These are phyloP conservation scores for Beta lomatogona DNA, from an alignment of 179 eudicot species.

Conservation along the genomic window DNA sequence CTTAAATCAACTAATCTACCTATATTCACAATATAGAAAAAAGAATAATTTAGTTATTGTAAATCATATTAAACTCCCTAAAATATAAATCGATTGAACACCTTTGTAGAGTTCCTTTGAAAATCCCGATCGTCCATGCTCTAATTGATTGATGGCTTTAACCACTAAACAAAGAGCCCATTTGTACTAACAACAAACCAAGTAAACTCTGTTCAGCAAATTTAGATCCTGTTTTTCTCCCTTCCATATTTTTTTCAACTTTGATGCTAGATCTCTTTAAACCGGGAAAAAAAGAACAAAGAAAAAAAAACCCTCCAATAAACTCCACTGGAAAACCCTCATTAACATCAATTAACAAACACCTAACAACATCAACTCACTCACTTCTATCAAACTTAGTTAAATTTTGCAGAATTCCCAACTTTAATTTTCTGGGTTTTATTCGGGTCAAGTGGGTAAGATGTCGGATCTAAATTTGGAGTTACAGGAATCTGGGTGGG, in stretches of 20 bases:
- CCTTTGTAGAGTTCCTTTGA: too few relatives aligned
- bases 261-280: not conserved
- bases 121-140: too few relatives aligned
- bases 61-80: too few relatives aligned
- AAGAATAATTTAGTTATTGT: too few relatives aligned
- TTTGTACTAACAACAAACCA: not conserved
- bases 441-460: not conserved
- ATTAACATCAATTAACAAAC: not conserved
- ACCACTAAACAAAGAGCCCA: not conserved
- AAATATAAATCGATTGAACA: too few relatives aligned
- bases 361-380: conserved; percentile 6
- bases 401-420: not conserved
- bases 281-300: not conserved
- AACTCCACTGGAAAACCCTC: not conserved
- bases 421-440: not conserved
- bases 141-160: too few relatives aligned
- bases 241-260: not conserved
- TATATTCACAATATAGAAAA: too few relatives aligned
- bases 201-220: not conserved
- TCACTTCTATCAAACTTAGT: not conserved
- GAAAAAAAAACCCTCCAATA: too few relatives aligned
- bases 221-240: not conserved
- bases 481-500: conserved; percentile 91
- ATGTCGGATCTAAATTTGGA: conserved; percentile 40
- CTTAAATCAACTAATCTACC: too few relatives aligned